phyloP scores from a whole-genome alignment of 1,284 basidiomycete species.

The Xanthoconium separans region DNA sequence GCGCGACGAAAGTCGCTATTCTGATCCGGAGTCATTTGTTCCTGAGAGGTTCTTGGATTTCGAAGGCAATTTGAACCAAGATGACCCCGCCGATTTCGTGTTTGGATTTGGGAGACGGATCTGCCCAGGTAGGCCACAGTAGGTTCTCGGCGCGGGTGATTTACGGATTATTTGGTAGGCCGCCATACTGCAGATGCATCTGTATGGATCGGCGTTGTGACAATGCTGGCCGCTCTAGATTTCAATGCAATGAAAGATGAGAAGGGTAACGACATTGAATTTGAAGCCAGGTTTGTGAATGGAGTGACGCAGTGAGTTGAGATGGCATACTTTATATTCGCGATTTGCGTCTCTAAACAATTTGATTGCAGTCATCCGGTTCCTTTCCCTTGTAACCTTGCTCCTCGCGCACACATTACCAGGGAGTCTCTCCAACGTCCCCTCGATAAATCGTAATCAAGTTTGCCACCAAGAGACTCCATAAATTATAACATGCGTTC shows the following conservation, averaged over 20 bases:
- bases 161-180: not conserved
- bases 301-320: not conserved
- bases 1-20: constrained; percentile 13
- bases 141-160: not conserved
- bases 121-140: constrained; percentile 12
- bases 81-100: constrained; percentile 7
- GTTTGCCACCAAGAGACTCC: not conserved
- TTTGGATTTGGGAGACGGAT: constrained; percentile 24
- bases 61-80: constrained; percentile 8
- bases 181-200: not conserved
- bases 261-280: not conserved
- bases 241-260: not conserved
- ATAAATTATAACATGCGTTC: too few species aligned
- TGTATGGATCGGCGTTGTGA: not conserved
- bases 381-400: not conserved
- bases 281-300: not conserved
- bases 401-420: not conserved
- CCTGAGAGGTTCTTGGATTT: constrained; percentile 18
- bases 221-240: not conserved
- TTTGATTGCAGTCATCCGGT: not conserved
- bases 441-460: not conserved
- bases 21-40: constrained; percentile 13
- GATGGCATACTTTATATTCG: not conserved
- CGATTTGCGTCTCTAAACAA: not conserved
- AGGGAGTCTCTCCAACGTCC: not conserved